Evolutionary conservation across 257 asterid genomes (phyloP), one percentile per base, ranked within the genome.

Genomic region (Handroanthus guayacan): DNA sequence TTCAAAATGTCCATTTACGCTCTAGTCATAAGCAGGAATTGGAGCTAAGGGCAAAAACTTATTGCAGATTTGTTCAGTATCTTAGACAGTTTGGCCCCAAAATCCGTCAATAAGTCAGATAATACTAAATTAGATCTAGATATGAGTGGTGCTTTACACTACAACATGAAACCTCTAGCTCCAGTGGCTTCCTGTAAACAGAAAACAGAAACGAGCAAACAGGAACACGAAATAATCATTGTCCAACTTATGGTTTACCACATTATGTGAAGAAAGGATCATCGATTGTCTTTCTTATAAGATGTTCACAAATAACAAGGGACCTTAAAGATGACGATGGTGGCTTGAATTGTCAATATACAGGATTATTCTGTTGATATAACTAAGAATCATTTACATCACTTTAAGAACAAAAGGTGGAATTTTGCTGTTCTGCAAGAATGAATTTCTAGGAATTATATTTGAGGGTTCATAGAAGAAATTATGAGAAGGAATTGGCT

Each of bases 151-250:
- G 43, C 14, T 11, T 34, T 41, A 48, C 16, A 50, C 16, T 55
- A 63, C 43, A 54, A 71, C 55, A 62, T 50, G 60, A 14, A 78
- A 54, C 20, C 56, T 78, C 56, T 45, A 36, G 41, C 56, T 69
- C 67, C 61, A 25, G 25, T 2, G 31, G 43, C 34, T 65, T 45
- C 31, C 43, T 48, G 18, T 18, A 66, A 17, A 45, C 20, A 57
- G 67, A 67, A 17, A 50, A 3, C 50, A 45, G 50, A 50, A 69
- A 25, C 57, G n/a, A 66, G 62, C 11, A 39, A 25, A 67, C 13
- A 48, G 72, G 63, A 38, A 45, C 58, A 67, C 7, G 50, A 55
- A 0, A 20, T 36, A 37, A 47, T 39, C 25, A 31, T 75, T 25
- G 25, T 60, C 67, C 52, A 68, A 18, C 48, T 71, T 14, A 61